Evolutionary conservation across 176 grass and related monocot species (phyloP).

Genomic region (Chrysopogon serrulatus): DNA sequence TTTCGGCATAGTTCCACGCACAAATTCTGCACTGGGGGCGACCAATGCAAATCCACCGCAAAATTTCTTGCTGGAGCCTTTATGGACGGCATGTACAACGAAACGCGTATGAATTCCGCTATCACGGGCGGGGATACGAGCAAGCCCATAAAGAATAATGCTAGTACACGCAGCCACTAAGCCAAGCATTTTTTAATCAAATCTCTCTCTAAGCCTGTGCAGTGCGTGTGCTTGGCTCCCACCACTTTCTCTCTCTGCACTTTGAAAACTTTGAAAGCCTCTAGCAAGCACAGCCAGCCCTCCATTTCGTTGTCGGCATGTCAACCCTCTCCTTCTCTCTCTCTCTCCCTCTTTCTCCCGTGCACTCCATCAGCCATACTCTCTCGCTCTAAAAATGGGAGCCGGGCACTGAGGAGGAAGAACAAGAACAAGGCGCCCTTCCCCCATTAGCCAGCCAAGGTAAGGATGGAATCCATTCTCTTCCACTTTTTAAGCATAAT

Average conservation of each 20-base stretch:
- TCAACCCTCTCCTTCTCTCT: background rate
- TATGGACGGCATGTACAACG: conserved; percentile 29
- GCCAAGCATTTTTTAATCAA: conserved; percentile 22
- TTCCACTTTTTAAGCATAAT: background rate
- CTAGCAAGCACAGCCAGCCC: conserved; percentile 15
- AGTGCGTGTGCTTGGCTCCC: conserved; percentile 19
- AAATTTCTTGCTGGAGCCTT: conserved; percentile 8
- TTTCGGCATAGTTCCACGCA: background rate
- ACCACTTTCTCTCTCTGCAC: conserved; percentile 27
- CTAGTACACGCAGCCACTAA: conserved; percentile 18
- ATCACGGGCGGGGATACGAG: conserved; percentile 24
- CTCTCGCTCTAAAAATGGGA: conserved; percentile 38
- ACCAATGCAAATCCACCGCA: background rate
- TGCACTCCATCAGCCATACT: conserved; percentile 1
- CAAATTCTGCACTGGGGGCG: background rate
- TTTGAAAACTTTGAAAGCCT: conserved; percentile 33
- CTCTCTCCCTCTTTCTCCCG: background rate
- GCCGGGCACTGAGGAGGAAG: conserved; percentile 4
- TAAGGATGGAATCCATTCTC: background rate
- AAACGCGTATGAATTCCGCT: conserved; percentile 40
- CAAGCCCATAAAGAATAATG: conserved; percentile 26
- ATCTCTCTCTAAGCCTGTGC: background rate
- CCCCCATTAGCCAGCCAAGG: background rate
- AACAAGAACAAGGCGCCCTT: background rate
- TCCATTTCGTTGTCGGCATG: conserved; percentile 25